These are phyloP conservation scores for Colletotrichum orbiculare DNA, from an alignment of 2,329 filamentous ascomycete genomes.

Conservation along the genomic window DNA sequence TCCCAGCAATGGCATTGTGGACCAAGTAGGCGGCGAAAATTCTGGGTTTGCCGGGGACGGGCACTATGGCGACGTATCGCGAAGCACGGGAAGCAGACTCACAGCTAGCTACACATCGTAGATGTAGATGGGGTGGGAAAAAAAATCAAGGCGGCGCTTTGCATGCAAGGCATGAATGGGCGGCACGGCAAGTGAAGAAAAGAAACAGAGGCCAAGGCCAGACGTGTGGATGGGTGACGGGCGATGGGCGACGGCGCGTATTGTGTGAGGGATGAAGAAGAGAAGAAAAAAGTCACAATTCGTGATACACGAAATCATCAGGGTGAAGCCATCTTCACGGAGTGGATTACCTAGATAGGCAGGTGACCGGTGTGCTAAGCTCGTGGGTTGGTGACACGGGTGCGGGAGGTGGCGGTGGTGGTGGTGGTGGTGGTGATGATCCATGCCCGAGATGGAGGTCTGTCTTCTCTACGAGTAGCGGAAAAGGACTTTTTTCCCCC, in stretches of 20 bases:
- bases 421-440: no score
- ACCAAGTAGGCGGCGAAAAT: no score
- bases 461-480: no score
- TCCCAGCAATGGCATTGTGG: no score
- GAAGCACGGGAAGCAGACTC: background rate
- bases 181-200: background rate
- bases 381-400: no score
- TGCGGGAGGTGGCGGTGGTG: no score
- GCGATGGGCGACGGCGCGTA: background rate
- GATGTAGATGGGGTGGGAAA: background rate
- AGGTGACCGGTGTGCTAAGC: background rate
- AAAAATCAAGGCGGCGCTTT: constrained; percentile 13
- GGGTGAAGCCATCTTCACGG: background rate
- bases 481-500: no score
- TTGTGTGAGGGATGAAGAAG: background rate
- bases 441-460: no score
- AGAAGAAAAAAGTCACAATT: background rate
- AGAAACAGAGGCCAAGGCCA: background rate
- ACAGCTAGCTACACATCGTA: background rate
- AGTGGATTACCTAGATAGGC: background rate
- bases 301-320: background rate
- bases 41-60: no score
- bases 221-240: background rate
- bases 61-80: no score
- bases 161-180: constrained; percentile 22